Evolutionary conservation across 139 green algal species (phyloP).

Genomic region (Tetratostichococcus sp.): DNA sequence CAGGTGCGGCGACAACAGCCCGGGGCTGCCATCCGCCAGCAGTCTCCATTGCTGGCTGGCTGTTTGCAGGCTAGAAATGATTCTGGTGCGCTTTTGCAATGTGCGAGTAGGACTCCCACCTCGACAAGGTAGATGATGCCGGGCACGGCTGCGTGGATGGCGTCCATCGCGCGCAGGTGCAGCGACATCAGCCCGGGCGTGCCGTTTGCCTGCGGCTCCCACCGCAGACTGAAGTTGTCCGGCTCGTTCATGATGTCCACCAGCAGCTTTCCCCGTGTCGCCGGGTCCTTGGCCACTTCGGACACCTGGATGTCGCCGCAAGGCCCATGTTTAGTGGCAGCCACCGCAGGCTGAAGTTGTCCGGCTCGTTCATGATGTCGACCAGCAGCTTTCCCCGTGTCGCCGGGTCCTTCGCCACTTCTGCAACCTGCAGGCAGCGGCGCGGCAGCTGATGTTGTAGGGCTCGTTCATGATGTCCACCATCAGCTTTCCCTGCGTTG

Average conservation of each 20-base stretch:
- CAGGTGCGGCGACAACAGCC: not conserved
- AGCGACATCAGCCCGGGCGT: not conserved
- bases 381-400: not conserved
- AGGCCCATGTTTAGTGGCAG: too few relatives aligned
- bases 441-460: too few relatives aligned
- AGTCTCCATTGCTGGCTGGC: not conserved
- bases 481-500: too few relatives aligned
- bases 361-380: conserved; percentile 7
- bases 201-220: not conserved
- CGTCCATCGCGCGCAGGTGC: conserved; percentile 8
- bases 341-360: conserved; percentile 4
- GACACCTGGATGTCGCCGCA: not conserved
- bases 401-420: not conserved
- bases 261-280: not conserved
- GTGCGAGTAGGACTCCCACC: too few relatives aligned
- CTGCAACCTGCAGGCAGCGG: not conserved
- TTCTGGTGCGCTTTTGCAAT: too few relatives aligned
- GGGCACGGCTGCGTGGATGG: not conserved
- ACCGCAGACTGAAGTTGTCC: conserved; percentile 1
- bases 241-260: conserved; percentile 9
- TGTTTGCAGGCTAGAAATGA: too few relatives aligned
- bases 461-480: too few relatives aligned
- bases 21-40: not conserved
- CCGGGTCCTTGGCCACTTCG: not conserved
- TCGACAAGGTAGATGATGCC: not conserved